Base-by-base conservation (phyloP, 1,284 basidiomycete species). In the Boletus sp. region DNA sequence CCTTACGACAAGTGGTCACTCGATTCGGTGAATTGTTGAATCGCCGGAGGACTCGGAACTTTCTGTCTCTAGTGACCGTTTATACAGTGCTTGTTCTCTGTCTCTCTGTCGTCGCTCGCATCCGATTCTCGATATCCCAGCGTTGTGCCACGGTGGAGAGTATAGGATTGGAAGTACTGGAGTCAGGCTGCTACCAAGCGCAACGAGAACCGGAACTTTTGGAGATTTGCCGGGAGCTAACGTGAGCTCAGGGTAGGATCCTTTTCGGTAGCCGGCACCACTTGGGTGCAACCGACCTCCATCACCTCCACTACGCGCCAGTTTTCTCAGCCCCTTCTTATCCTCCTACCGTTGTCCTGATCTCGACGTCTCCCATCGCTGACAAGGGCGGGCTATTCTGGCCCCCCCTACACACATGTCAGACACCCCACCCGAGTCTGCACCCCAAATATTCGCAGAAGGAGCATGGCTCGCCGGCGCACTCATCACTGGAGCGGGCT, bases 381-480 rank as follows among this genome's bases (percentile, higher is more conserved):
- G 23, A 52, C 38, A 37, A 65, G 55, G 50, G 59, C 35, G 59
- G 65, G 58, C 49, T 38, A n/a, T 49, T 25, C 23, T 50, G 21
- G 27, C 38, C 48, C 54, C 55, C 47, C 49, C n/a, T 52, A 31
- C 46, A 49, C 62, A 28, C 53, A 70, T 73, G 69, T 73, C 73
- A 43, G 19, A 68, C 60, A 56, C 71, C 27, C 73, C 71, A 27
- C n/a, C 59, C 13, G 73, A 73, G 31, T 52, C 69, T 28, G 3
- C 64, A 17, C 60, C 59, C 30, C 61, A 70, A 55, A 52, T 75
- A 40, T 46, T 21, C 13, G 68, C 72, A 25, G 74, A 72, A 57
- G 48, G 72, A 21, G 67, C 71, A 38, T 72, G 71, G 74, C 63
- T 75, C 11, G 62, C 68, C 1, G 71, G 71, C 19, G 62, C 68